A percentile compares a stretch with the other conserved stretches of the same genome.
These are phyloP conservation scores for Pseudovirgaria hyperparasitica DNA, from an alignment of 2,329 filamentous ascomycete species.

Conservation along the genomic window DNA sequence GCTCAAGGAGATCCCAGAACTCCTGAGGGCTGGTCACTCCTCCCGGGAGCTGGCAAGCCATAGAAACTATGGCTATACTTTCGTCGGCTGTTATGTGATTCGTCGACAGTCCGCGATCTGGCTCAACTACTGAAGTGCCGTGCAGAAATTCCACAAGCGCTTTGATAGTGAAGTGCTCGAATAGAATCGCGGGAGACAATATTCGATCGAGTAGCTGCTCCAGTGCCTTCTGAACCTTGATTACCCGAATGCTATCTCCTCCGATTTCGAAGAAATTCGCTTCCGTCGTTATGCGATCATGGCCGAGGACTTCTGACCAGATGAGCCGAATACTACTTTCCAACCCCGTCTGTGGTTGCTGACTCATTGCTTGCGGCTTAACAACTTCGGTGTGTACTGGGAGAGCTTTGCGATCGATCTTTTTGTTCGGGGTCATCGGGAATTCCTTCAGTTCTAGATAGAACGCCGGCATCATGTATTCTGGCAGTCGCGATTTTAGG, in stretches of 20 bases:
- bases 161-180: constrained; percentile 16
- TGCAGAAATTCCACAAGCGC: constrained; percentile 11
- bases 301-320: constrained; percentile 6
- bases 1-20: constrained; percentile 18
- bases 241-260: constrained; percentile 27
- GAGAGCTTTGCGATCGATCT: constrained; percentile 7
- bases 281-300: constrained; percentile 3
- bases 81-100: constrained; percentile 1
- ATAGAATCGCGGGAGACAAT: constrained; percentile 9
- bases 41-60: constrained; percentile 20
- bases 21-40: constrained; percentile 12
- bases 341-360: not conserved
- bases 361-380: not conserved
- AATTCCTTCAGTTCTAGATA: constrained; percentile 3
- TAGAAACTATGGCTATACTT: constrained; percentile 9
- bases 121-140: not conserved
- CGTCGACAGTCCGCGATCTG: not conserved
- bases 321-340: constrained; percentile 10
- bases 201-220: constrained; percentile 10
- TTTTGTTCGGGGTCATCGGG: constrained; percentile 3
- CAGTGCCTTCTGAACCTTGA: constrained; percentile 24
- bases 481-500: constrained; percentile 16
- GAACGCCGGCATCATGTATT: constrained; percentile 23
- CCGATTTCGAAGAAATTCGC: constrained; percentile 29
- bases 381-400: constrained; percentile 2